Conservation (phyloP, 176 grass and related monocot species). For the Neostapfia colusana region DNA sequence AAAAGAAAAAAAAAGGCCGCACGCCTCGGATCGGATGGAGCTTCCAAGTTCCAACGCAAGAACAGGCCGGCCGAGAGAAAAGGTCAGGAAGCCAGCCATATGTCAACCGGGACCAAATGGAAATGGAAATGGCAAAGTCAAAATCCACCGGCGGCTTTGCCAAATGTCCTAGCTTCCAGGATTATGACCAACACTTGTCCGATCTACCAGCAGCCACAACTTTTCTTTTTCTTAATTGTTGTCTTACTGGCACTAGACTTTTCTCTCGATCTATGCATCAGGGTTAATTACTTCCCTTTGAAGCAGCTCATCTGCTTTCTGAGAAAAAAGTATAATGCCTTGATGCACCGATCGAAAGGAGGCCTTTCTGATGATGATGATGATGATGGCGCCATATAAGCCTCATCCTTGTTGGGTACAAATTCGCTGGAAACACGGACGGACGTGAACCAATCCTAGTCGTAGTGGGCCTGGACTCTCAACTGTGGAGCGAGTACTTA, state of each 20-base stretch:
- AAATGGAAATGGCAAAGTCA: not conserved
- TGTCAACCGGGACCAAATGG: too few species aligned
- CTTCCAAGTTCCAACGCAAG: too few species aligned
- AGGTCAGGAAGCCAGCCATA: too few species aligned
- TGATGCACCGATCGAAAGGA: slow-evolving; percentile 19
- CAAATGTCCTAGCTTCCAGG: not conserved
- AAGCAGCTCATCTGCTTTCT: not conserved
- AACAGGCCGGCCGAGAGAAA: too few species aligned
- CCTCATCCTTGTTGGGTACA: too few species aligned
- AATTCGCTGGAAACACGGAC: slow-evolving; percentile 25
- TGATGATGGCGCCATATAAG: not conserved
- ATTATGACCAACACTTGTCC: slow-evolving; percentile 29
- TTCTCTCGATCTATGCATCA: not conserved
- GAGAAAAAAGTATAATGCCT: not conserved
- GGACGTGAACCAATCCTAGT: slow-evolving; percentile 2
- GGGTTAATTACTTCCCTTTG: not conserved
- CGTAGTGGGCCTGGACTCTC: not conserved
- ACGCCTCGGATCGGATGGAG: too few species aligned
- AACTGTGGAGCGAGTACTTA: slow-evolving; percentile 23
- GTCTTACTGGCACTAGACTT: slow-evolving; percentile 13
- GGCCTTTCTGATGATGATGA: not conserved
- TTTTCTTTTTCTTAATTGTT: slow-evolving; percentile 9
- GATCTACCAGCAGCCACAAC: slow-evolving; percentile 2
- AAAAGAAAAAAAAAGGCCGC: too few species aligned
- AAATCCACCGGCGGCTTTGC: not conserved